Base-by-base conservation (phyloP, 148 eudicot genomes). In the Camellia lanceoleosa region DNA sequence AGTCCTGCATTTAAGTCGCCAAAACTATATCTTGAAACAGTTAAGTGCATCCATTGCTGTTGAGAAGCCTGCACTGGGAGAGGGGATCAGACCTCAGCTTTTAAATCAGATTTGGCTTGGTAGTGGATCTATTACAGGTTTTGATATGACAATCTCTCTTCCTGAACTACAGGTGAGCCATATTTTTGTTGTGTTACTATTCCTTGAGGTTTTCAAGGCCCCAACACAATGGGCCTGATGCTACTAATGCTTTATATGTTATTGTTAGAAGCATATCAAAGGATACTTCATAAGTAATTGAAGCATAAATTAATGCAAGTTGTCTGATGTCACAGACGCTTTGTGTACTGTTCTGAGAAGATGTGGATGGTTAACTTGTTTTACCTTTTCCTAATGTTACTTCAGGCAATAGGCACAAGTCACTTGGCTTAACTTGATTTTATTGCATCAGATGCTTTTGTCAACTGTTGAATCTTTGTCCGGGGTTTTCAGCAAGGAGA, bases 131-230 rank as follows among this genome's bases (percentile, higher is more conserved):
- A 80, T 90, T 82, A 80, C 92, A 30, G 95, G 95, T 68, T 83
- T 92, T 62, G 91, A 96, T 71, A 41, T 96, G 84, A 90, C 91
- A 72, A 77, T 96, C 60, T 93, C 99, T 41, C 83, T 94, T 64
- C 76, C 84, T 79, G 97, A 96, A 82, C 81, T 96, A 74, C 89
- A 94, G 94, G 99, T 94, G 83, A 78, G 76, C 62, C 4, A 46
- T 85, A 46, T 55, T 11, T 65, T 55, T 30, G 7, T 23, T 44
- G 51, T 68, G 12, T 51, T 42, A n/a, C 42, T 11, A 15, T 71
- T 72, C 43, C 67, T 51, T 13, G 76, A 76, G 41, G 46, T 64
- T 75, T 15, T 59, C 47, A 61, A 66, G 47, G 42, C n/a, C 59
- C 64, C 6, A 7, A 12, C n/a, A 76, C 41, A 47, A 16, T 64